Base-by-base conservation (phyloP, 495 filamentous ascomycete genomes). In the Neurospora sp. region DNA sequence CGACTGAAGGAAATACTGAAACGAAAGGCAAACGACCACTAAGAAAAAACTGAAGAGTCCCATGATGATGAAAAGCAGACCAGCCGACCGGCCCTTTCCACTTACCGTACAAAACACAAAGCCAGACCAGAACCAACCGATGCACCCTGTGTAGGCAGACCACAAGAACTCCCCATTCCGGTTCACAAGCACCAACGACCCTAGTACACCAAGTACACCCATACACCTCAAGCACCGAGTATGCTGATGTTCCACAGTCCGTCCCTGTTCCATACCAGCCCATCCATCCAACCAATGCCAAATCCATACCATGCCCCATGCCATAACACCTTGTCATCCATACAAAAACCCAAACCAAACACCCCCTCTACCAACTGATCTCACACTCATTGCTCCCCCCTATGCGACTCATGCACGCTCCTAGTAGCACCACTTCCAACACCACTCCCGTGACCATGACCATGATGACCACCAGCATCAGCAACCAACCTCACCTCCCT, bases 401-500 rank as follows among this genome's bases (percentile, higher is more conserved):
- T 35, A 65, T 65, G 53, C 27, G 22, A 27, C 53, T 65, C 53
- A 65, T 65, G 53, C 12, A 37, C 22, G 9, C 53, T 65, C 14
- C 53, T 65, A 14, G 53, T 65, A 3, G 22, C 27, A 6, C 53
- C 53, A 18, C 18, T 45, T n/a, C 16, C 41, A 39, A 39, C 38
- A 39, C 8, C 3, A 35, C 53, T 61, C 0, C 22, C 53, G 5
- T 14, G 4, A 0, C 53, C 53, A 61, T 61, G 27, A 16, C 35
- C 35, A 35, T 35, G 35, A 35, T 37, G 22, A 35, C 53, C 27
- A 65, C 53, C 53, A 65, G 27, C 71, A 38, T 53, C 73, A 40
- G 35, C 72, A 48, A 75, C 39, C 20, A 71, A 73, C 74, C 72
- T 72, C 73, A 65, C 53, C 22, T 65, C 53, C 14, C 68, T 48